Evolutionary conservation across 139 green algal species (phyloP).

Genomic region (Spirogloea muscicola): DNA sequence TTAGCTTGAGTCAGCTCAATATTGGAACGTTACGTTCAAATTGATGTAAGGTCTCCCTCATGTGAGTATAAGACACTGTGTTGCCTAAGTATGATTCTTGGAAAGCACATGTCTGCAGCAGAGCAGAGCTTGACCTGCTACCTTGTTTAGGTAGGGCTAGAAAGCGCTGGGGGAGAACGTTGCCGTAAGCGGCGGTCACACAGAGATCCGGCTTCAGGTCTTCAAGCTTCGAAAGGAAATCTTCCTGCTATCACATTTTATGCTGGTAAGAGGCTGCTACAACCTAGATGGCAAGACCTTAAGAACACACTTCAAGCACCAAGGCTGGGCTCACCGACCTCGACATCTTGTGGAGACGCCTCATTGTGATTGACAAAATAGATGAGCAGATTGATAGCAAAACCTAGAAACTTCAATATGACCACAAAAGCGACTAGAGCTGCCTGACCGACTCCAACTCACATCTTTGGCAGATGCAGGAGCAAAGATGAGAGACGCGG

Average conservation of each 20-base stretch:
- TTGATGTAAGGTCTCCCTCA: background rate
- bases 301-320: background rate
- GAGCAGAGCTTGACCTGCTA: background rate
- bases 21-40: background rate
- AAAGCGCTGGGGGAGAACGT: constrained; percentile 88
- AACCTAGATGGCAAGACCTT: background rate
- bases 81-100: background rate
- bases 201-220: constrained; percentile 80
- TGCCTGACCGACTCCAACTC: background rate
- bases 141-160: constrained; percentile 74
- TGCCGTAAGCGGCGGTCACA: constrained; percentile 94
- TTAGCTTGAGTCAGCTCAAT: background rate
- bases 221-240: constrained; percentile 69
- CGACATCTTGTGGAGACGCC: no score
- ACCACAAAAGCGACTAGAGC: background rate
- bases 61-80: background rate
- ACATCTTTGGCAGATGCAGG: background rate
- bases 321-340: background rate
- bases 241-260: constrained; percentile 32
- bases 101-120: background rate
- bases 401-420: background rate
- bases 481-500: constrained; percentile 3
- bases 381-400: background rate
- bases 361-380: no score
- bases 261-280: background rate